Evolutionary conservation across 768 basidiomycete species (phyloP).

Genomic region (Panaeolus papilionaceus): DNA sequence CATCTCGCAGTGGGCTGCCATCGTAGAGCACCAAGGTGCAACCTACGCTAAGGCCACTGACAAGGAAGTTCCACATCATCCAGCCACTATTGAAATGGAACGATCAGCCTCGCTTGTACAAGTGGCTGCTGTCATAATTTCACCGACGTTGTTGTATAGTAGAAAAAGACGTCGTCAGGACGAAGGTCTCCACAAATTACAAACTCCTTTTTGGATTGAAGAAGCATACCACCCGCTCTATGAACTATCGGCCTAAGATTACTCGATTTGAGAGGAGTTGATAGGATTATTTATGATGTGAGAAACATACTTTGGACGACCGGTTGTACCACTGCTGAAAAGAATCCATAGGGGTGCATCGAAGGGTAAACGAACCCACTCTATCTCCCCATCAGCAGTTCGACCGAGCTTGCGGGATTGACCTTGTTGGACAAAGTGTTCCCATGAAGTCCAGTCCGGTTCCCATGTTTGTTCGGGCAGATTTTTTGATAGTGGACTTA

Average conservation of each 20-base stretch:
- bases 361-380: slow-evolving; percentile 67
- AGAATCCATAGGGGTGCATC: slow-evolving; percentile 87
- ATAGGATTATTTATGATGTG: slow-evolving; percentile 21
- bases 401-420: slow-evolving; percentile 52
- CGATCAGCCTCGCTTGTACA: slow-evolving; percentile 5
- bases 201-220: slow-evolving; percentile 77
- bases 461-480: slow-evolving; percentile 47
- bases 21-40: slow-evolving; percentile 82
- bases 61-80: slow-evolving; percentile 94
- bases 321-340: slow-evolving; percentile 87
- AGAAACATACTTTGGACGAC: slow-evolving; percentile 62
- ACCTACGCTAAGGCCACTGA: slow-evolving; percentile 67
- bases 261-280: slow-evolving; percentile 3
- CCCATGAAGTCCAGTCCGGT: slow-evolving; percentile 59
- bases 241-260: slow-evolving; percentile 74
- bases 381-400: slow-evolving; percentile 61
- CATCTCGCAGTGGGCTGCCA: slow-evolving; percentile 77
- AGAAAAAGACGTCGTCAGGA: slow-evolving; percentile 77
- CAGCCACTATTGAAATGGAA: slow-evolving; percentile 58
- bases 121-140: slow-evolving; percentile 17
- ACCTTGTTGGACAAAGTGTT: slow-evolving; percentile 56
- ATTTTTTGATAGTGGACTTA: slow-evolving; percentile 48
- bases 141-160: slow-evolving; percentile 81
- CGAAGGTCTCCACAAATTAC: slow-evolving; percentile 69
- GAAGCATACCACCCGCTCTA: slow-evolving; percentile 78